These are phyloP conservation scores for Cercospora sp. DNA, from an alignment of 2,329 filamentous ascomycete species.

Conservation along the genomic window DNA sequence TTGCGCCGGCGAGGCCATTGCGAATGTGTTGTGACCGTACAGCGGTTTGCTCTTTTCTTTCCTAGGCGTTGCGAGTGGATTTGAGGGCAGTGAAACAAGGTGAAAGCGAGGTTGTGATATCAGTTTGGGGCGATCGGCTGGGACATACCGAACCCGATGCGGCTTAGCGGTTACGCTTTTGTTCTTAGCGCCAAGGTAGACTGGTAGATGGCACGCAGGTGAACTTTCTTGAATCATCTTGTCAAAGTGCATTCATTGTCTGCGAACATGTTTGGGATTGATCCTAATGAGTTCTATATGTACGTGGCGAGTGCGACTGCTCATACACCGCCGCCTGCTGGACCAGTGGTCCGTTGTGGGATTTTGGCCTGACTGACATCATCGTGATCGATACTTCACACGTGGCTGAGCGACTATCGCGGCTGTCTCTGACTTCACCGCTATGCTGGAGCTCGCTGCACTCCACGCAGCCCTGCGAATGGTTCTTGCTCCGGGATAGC, in stretches of 20 bases:
- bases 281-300: neutral
- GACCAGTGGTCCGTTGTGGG: neutral
- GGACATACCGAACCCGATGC: neutral
- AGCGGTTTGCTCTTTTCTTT: conserved; percentile 16
- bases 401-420: conserved; percentile 12
- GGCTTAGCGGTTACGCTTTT: neutral
- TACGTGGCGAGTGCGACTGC: neutral
- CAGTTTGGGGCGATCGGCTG: neutral
- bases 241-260: neutral
- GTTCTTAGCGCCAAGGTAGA: conserved; percentile 9
- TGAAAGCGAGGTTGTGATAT: conserved; percentile 13
- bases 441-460: neutral
- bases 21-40: conserved; percentile 3
- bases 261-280: neutral
- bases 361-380: conserved; percentile 1
- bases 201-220: neutral
- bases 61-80: conserved; percentile 8
- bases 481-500: neutral
- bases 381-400: conserved; percentile 8
- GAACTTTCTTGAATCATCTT: conserved; percentile 9
- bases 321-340: neutral
- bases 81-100: neutral
- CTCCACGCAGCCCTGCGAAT: neutral
- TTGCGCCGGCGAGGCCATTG: conserved; percentile 9
- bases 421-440: conserved; percentile 10